Conservation (phyloP, 139 green algal species). For the Chara braunii region DNA sequence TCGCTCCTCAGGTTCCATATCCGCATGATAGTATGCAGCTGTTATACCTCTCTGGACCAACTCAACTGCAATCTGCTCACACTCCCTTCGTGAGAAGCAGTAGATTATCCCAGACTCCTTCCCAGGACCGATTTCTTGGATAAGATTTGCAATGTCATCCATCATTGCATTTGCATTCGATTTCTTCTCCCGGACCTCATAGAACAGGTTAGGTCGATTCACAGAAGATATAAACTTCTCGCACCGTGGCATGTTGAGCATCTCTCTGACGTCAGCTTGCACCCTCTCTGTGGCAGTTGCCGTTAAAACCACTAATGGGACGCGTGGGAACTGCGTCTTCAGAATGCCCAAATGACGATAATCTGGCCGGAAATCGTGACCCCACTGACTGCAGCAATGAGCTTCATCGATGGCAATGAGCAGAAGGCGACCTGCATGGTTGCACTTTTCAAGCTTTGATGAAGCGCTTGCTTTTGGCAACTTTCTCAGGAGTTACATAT, state of each 20-base stretch:
- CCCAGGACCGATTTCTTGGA: not conserved
- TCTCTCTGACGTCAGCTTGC: constrained; percentile 35
- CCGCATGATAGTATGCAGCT: constrained; percentile 75
- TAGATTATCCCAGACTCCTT: constrained; percentile 78
- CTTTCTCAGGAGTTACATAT: constrained; percentile 55
- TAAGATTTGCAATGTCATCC: constrained; percentile 29
- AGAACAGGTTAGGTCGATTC: constrained; percentile 44
- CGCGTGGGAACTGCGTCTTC: constrained; percentile 44
- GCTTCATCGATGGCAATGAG: constrained; percentile 38
- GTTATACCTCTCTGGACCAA: constrained; percentile 28
- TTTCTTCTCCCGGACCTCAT: constrained; percentile 22
- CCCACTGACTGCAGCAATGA: constrained; percentile 55
- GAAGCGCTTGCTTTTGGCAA: constrained; percentile 53
- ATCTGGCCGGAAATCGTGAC: constrained; percentile 74
- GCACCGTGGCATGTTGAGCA: constrained; percentile 27
- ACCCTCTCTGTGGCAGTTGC: constrained; percentile 33
- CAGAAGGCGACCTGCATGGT: constrained; percentile 30
- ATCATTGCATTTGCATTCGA: constrained; percentile 4
- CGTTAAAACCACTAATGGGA: constrained; percentile 62
- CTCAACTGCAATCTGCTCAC: constrained; percentile 35
- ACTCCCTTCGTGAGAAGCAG: constrained; percentile 64
- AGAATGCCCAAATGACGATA: constrained; percentile 60
- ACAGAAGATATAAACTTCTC: constrained; percentile 34
- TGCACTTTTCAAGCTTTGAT: constrained; percentile 41
- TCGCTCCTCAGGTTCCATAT: constrained; percentile 69